Evolutionary conservation across 805 yeast species (phyloP).

Genomic region (Debaryomyces tyrocola): DNA sequence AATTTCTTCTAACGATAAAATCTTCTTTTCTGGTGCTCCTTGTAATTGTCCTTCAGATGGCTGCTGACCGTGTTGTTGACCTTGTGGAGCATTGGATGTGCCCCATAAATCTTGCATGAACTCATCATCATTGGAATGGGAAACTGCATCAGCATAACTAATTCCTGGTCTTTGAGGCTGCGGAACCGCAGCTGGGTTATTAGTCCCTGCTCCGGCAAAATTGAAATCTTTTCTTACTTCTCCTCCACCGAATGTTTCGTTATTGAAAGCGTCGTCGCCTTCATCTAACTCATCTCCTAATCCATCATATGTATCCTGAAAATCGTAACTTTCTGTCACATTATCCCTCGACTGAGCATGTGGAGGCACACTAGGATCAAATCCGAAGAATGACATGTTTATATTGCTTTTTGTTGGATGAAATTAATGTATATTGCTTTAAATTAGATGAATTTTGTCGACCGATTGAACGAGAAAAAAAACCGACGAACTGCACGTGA

Average conservation of each 20-base stretch:
- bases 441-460: neutral
- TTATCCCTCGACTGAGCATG: conserved; percentile 15
- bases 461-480: neutral
- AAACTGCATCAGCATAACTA: conserved; percentile 43
- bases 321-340: conserved; percentile 52
- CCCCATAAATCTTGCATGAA: conserved; percentile 49
- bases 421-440: neutral
- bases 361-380: conserved; percentile 49
- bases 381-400: conserved; percentile 69
- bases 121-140: conserved; percentile 38
- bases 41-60: neutral
- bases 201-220: conserved; percentile 44
- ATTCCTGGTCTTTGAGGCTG: conserved; percentile 22
- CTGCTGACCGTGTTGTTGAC: conserved; percentile 14
- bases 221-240: conserved; percentile 62
- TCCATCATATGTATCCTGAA: conserved; percentile 83
- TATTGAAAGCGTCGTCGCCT: conserved; percentile 77
- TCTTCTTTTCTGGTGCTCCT: conserved; percentile 35
- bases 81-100: conserved; percentile 29
- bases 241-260: conserved; percentile 72
- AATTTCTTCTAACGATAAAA: conserved; percentile 77
- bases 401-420: neutral
- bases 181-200: conserved; percentile 5
- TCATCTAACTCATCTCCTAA: conserved; percentile 64
- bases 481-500: neutral